Evolutionary conservation across 2,329 filamentous ascomycete genomes (phyloP), one percentile per base, ranked within the genome.

Genomic region (Leptographium lundbergii): DNA sequence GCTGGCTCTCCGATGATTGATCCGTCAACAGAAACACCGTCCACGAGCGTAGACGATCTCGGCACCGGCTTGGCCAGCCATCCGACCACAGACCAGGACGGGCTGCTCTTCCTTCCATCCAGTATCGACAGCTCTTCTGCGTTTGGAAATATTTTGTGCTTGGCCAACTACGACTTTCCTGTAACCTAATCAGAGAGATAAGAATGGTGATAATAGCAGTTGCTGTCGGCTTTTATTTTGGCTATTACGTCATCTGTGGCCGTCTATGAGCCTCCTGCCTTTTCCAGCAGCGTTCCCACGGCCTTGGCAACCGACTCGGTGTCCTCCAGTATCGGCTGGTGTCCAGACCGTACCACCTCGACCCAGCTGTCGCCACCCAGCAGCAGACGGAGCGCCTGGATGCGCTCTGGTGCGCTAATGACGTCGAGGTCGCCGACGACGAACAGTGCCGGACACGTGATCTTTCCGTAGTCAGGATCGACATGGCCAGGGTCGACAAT

Each of bases 401-500:
- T 66, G 56, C 66, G 59, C 48, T 66, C 64, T 4, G 65, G 50
- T 4, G 69, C 66, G 32, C 66, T 68, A 27, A 72, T 70, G 10
- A 63, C 59, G 57, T 71, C 69, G 56, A 66, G 62, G 54, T 70
- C 67, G 2, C 69, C 69, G 1, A 66, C 66, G 2, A 72, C 64
- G 27, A 71, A 65, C 2, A 69, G 59, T 7, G 63, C 57, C 1
- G 69, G 69, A 47, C 68, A 69, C 34, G 56, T 64, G 58, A 71
- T 70, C 13, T 59, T 59, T 14, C 61, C 32, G 57, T 71, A 71
- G 48, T 70, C 66, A 0, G 70, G 69, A 56, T 72, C 69, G 25
- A 63, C 58, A 58, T 71, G 70, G 13, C 58, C 57, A 7, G 62
- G 61, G 22, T 66, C 65, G n/a, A 69, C 68, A 11, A 68, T 59